Evolutionary conservation across 225 moss, liverwort and hornwort genomes (phyloP).

Genomic region (Polytrichum commune): DNA sequence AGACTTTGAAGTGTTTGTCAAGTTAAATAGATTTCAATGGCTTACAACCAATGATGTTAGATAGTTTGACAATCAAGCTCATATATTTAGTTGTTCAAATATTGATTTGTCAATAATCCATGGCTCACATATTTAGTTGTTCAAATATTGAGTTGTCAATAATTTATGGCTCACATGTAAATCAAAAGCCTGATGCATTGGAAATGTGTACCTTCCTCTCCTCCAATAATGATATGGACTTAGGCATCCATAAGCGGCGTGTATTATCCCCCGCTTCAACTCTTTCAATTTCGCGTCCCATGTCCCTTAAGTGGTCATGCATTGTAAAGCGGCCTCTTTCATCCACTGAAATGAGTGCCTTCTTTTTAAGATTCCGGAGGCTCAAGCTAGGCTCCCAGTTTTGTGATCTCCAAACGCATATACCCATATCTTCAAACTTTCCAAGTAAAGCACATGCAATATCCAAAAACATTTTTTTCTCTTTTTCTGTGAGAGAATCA

Average conservation of each 20-base stretch:
- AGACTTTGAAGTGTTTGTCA: too few species aligned
- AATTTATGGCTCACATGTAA: too few species aligned
- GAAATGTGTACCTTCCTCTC: neutral
- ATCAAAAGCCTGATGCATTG: neutral
- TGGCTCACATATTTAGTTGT: too few species aligned
- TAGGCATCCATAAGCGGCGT: constrained; percentile 3
- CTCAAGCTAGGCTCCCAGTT: neutral
- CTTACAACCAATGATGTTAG: too few species aligned
- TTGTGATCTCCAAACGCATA: neutral
- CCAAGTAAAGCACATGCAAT: neutral
- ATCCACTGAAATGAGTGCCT: neutral
- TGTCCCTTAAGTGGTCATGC: constrained; percentile 3
- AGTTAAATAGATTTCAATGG: too few species aligned
- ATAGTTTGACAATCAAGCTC: too few species aligned
- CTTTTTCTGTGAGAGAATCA: neutral
- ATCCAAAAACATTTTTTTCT: constrained; percentile 8
- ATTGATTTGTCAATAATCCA: too few species aligned
- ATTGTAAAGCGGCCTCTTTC: neutral
- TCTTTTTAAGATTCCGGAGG: neutral
- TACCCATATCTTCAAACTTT: neutral
- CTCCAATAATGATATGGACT: neutral
- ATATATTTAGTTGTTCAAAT: too few species aligned
- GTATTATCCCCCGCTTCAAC: neutral
- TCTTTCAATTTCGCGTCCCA: constrained; percentile 3
- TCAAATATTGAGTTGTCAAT: too few species aligned